Evolutionary conservation across 1,284 basidiomycete species (phyloP).

Genomic region (Pterulicium gracile): DNA sequence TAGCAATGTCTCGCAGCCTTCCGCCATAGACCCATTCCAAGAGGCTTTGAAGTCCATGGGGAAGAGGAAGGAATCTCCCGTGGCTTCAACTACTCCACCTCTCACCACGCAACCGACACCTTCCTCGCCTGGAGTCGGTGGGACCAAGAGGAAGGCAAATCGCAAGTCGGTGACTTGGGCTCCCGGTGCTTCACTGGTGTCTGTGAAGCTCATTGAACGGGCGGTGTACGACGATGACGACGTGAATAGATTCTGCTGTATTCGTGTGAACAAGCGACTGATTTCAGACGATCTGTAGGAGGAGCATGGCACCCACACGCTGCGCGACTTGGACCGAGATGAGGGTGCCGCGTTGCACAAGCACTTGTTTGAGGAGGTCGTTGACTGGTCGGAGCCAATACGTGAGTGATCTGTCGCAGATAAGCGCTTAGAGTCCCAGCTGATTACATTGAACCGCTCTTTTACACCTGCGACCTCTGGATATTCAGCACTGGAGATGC

Average conservation of each 20-base stretch:
- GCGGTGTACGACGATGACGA: slow-evolving; percentile 79
- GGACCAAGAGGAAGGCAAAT: slow-evolving; percentile 22
- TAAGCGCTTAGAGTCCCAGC: slow-evolving; percentile 14
- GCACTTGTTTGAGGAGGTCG: slow-evolving; percentile 69
- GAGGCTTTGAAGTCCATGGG: slow-evolving; percentile 68
- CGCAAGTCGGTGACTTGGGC: slow-evolving; percentile 71
- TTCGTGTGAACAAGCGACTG: slow-evolving; percentile 42
- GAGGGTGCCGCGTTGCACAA: slow-evolving; percentile 75
- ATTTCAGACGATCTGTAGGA: slow-evolving; percentile 39
- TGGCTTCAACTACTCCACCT: slow-evolving; percentile 27
- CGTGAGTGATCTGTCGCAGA: slow-evolving; percentile 32
- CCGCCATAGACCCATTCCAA: slow-evolving; percentile 67
- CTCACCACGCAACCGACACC: slow-evolving; percentile 20
- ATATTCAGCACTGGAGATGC: slow-evolving; percentile 59
- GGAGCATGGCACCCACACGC: slow-evolving; percentile 49
- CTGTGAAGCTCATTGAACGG: slow-evolving; percentile 66
- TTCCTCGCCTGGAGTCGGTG: slow-evolving; percentile 27
- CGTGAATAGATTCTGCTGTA: slow-evolving; percentile 54
- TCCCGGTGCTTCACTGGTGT: slow-evolving; percentile 56
- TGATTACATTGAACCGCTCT: slow-evolving; percentile 12
- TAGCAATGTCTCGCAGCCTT: slow-evolving; percentile 60
- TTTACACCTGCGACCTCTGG: slow-evolving; percentile 11
- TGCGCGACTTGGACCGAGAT: slow-evolving; percentile 74
- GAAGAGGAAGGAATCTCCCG: slow-evolving; percentile 46
- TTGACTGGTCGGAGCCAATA: slow-evolving; percentile 72